Percentiles rank a stretch among this genome's conserved stretches.
phyloP scores from a whole-genome alignment of 2,329 filamentous ascomycete species.

The Venturia oleaginea region DNA sequence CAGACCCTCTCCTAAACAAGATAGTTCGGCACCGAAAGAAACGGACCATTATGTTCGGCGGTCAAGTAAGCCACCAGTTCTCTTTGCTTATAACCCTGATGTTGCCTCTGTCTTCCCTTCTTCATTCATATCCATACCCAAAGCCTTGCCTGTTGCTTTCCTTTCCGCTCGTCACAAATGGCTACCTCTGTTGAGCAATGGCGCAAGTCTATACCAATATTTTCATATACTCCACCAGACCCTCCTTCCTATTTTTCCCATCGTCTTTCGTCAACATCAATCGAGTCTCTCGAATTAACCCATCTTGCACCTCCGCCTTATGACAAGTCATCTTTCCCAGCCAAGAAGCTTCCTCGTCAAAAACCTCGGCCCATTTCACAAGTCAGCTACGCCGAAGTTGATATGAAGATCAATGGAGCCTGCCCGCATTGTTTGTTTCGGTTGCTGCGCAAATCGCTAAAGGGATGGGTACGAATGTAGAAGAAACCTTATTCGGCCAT shows the following conservation, averaged over 20 bases:
- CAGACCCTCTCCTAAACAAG: neutral
- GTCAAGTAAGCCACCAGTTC: constrained; percentile 3
- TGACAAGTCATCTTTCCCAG: neutral
- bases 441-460: constrained; percentile 10
- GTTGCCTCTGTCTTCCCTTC: neutral
- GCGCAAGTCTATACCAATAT: neutral
- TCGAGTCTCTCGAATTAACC: neutral
- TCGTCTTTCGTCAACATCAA: neutral
- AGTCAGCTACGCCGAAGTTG: neutral
- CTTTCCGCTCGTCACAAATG: neutral
- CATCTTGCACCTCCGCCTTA: neutral
- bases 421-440: constrained; percentile 7
- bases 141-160: neutral
- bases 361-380: constrained; percentile 4
- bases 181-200: neutral
- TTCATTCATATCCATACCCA: neutral
- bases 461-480: constrained; percentile 21
- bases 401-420: neutral
- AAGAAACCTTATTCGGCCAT: constrained; percentile 89
- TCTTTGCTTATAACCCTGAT: constrained; percentile 1
- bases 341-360: neutral
- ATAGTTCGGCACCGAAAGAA: neutral
- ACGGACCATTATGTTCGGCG: constrained; percentile 5
- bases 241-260: constrained; percentile 1
- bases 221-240: neutral